Evolutionary conservation across 371 early-diverging fungal species (phyloP), one percentile per base, ranked within the genome.

Genomic region (Pancytospora philotis): DNA sequence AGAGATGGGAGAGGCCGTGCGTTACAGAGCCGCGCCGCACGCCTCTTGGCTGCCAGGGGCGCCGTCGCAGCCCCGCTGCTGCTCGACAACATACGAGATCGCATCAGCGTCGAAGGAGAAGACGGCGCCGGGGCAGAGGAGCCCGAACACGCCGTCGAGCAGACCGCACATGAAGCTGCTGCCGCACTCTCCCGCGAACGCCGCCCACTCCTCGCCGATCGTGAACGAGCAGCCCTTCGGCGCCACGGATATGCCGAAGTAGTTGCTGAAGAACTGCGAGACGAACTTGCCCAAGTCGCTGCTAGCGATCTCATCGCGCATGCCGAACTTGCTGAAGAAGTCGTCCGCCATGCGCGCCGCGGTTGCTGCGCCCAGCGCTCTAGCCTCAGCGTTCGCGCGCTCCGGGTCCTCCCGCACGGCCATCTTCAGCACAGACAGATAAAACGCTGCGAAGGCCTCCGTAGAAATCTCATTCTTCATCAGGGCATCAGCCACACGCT

Each of bases 281-380:
- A 53, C 16, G 19, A 28, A 53, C 55, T 19, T 19, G 6, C 36
- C 55, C 16, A 53, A 16, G 8, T 53, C 55, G 8, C 19, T 53
- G 8, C 8, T 53, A 16, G 6, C 16, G 55, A 53, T 59, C 30
- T 59, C 48, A 19, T 32, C 38, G 48, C n/a, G 48, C 35, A 59
- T 6, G 6, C 6, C 6, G 25, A 13, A 28, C 48, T 32, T 6
- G 19, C 8, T 8, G 25, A 6, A 59, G 35, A 59, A 59, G 48
- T 59, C 59, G 48, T 59, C 59, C 19, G 59, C 59, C 27, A 59
- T 6, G 19, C 59, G 35, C 6, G 8, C 4, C 30, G 16, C 27
- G 25, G 8, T 6, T 16, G 19, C 6, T 6, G 19, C 48, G 6
- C 59, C 59, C 35, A 59, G 45, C 13, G 45, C 13, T 41, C 13